Conservation (phyloP, 129 eudicot genomes). For the Lactuca sativa region DNA sequence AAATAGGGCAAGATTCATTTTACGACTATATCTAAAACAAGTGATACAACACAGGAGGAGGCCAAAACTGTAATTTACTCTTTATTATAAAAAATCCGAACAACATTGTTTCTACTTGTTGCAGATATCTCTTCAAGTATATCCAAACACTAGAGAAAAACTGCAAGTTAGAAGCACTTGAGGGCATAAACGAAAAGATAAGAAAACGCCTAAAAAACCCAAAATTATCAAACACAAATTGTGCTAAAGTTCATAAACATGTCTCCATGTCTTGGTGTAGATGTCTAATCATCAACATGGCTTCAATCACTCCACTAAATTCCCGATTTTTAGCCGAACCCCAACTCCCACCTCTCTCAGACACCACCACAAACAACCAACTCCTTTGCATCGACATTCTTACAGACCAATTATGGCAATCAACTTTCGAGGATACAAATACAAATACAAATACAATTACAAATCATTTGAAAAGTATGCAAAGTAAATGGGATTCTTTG, state of each 20-base stretch:
- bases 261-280: conserved; percentile 93
- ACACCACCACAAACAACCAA: conserved; percentile 47
- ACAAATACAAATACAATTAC: too few species aligned
- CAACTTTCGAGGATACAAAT: conserved; percentile 63
- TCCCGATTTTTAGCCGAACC: conserved; percentile 49
- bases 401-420: conserved; percentile 72
- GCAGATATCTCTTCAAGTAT: conserved; percentile 78
- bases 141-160: conserved; percentile 71
- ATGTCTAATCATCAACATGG: conserved; percentile 75
- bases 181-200: conserved; percentile 87
- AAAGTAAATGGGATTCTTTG: conserved; percentile 66
- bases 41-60: too few species aligned
- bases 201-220: conserved; percentile 94
- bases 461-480: conserved; percentile 54
- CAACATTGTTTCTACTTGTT: conserved; percentile 17
- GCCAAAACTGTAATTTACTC: neutral
- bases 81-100: neutral
- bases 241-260: conserved; percentile 71
- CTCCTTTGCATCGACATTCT: conserved; percentile 77
- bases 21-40: too few species aligned
- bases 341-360: conserved; percentile 33
- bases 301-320: conserved; percentile 66
- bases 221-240: conserved; percentile 71
- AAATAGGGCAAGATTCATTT: too few species aligned
- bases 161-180: conserved; percentile 73